Evolutionary conservation across 202 grass and related monocot genomes (phyloP).

Genomic region (Eragrostis tef): DNA sequence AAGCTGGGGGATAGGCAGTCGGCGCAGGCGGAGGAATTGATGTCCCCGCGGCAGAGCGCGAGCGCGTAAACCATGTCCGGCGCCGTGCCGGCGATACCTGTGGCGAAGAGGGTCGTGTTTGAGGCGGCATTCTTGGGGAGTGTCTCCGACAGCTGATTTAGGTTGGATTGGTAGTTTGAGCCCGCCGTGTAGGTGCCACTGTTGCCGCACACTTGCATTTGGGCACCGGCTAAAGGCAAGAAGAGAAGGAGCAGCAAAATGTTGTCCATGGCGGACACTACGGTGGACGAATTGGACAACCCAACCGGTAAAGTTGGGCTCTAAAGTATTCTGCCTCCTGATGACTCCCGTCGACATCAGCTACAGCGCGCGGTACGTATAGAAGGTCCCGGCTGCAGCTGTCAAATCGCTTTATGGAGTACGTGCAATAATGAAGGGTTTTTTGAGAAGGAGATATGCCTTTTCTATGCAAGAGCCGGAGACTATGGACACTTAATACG

Average conservation of each 20-base stretch:
- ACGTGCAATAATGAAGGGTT: no score
- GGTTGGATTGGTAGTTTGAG: neutral
- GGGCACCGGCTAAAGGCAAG: neutral
- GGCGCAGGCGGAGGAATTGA: slow-evolving; percentile 30
- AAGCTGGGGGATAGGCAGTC: slow-evolving; percentile 41
- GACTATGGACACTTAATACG: no score
- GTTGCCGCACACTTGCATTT: neutral
- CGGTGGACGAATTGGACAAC: neutral
- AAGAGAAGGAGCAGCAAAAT: neutral
- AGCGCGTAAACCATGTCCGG: slow-evolving; percentile 18
- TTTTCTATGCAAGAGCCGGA: no score
- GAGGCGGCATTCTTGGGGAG: slow-evolving; percentile 16
- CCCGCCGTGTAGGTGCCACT: slow-evolving; percentile 11
- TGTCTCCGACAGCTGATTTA: neutral
- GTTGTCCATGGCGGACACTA: neutral
- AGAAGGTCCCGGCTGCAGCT: no score
- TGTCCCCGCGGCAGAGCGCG: slow-evolving; percentile 12
- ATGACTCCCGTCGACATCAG: no score
- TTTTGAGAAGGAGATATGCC: no score
- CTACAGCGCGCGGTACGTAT: no score
- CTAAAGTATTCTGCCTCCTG: no score
- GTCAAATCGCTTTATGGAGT: no score
- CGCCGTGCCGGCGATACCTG: neutral
- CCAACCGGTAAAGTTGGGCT: no score
- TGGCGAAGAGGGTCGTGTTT: slow-evolving; percentile 17